Conservation (phyloP, 805 yeast species). For the Candida vartiovaarae region DNA sequence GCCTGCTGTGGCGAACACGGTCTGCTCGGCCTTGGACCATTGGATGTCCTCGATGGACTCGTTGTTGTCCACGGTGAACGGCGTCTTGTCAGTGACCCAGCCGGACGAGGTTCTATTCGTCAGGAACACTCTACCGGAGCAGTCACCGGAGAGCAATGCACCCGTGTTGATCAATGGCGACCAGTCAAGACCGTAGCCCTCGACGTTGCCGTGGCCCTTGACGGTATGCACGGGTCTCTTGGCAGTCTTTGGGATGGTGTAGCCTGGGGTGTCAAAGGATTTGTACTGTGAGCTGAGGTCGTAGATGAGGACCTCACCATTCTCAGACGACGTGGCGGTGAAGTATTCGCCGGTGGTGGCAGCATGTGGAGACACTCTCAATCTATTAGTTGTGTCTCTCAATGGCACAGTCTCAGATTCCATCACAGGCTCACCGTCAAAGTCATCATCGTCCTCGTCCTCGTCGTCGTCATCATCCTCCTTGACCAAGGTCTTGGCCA, state of each 20-base stretch:
- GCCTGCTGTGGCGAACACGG: conserved; percentile 94
- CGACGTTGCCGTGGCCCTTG: conserved; percentile 85
- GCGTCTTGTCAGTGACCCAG: conserved; percentile 83
- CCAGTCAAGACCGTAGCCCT: conserved; percentile 98
- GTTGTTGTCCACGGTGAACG: conserved; percentile 55
- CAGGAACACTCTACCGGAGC: conserved; percentile 72
- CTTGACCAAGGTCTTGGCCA: conserved; percentile 80
- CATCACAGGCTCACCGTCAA: conserved; percentile 75
- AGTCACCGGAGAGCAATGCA: conserved; percentile 80
- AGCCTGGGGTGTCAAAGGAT: conserved; percentile 87
- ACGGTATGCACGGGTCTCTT: conserved; percentile 81
- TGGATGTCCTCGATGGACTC: conserved; percentile 93
- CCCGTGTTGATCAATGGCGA: conserved; percentile 80
- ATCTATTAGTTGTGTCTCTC: conserved; percentile 79
- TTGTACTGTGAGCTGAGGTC: conserved; percentile 74
- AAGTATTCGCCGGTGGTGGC: conserved; percentile 68
- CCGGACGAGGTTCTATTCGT: conserved; percentile 69
- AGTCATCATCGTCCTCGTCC: conserved; percentile 66
- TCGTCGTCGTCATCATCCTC: conserved; percentile 75
- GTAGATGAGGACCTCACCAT: conserved; percentile 81
- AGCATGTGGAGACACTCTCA: conserved; percentile 78
- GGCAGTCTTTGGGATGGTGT: conserved; percentile 63
- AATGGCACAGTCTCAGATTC: conserved; percentile 78
- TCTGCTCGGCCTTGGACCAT: conserved; percentile 88
- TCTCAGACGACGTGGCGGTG: conserved; percentile 84